Evolutionary conservation across 495 filamentous ascomycete genomes (phyloP).

Genomic region (Neurospora sp.): DNA sequence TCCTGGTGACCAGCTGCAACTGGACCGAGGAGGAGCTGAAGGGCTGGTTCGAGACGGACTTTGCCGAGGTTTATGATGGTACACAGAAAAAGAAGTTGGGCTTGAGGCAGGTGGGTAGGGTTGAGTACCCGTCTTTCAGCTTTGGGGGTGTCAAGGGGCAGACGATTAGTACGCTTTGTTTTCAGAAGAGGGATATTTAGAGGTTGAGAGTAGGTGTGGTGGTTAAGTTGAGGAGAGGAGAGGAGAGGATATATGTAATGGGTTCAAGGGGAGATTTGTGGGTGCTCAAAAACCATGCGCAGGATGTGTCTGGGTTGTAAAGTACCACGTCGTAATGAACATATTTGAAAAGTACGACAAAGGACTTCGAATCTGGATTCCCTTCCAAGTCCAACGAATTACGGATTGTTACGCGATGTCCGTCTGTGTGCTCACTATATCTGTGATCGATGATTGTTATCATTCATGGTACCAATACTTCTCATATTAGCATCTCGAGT

Average conservation of each 20-base stretch:
- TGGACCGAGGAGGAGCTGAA: conserved; percentile 88
- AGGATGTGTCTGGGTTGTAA: not conserved
- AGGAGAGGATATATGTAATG: not conserved
- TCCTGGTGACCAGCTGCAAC: conserved; percentile 91
- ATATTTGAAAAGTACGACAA: not conserved
- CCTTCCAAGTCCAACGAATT: not conserved
- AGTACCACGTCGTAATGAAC: not conserved
- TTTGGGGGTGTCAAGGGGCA: conserved; percentile 83
- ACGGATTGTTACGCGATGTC: not conserved
- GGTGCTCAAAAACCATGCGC: not conserved
- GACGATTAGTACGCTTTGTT: conserved; percentile 75
- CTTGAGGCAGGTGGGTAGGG: conserved; percentile 45
- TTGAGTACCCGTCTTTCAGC: conserved; percentile 73
- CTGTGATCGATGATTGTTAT: not conserved
- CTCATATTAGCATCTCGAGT: not conserved
- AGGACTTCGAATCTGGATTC: not conserved
- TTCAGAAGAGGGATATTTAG: conserved; percentile 34
- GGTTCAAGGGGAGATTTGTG: not conserved
- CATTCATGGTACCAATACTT: not conserved
- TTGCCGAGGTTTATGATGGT: conserved; percentile 4
- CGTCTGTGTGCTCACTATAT: not conserved
- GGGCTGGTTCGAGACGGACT: conserved; percentile 53
- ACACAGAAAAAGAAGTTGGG: conserved; percentile 1
- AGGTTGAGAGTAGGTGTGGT: not conserved
- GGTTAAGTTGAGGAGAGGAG: not conserved